Conservation (phyloP, 1,139 yeast species). For the Dujonia santamariae region DNA sequence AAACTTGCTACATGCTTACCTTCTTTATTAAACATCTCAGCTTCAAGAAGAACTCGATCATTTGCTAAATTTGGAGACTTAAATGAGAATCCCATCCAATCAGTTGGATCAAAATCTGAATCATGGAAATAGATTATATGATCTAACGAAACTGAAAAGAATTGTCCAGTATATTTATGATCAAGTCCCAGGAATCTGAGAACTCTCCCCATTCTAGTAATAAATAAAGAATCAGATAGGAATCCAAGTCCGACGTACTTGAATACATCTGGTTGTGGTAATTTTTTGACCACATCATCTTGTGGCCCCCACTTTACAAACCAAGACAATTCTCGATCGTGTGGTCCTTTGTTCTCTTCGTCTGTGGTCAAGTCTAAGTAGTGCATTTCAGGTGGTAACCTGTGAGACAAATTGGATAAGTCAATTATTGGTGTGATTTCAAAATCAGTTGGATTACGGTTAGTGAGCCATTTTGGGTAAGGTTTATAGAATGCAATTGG, state of each 20-base stretch:
- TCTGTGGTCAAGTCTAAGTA: conserved; percentile 22
- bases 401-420: conserved; percentile 22
- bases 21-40: conserved; percentile 51
- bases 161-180: conserved; percentile 25
- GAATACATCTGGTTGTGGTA: conserved; percentile 20
- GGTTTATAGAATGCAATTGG: conserved; percentile 42
- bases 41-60: conserved; percentile 56
- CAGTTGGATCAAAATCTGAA: conserved; percentile 46
- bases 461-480: conserved; percentile 27
- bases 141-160: conserved; percentile 58
- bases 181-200: conserved; percentile 23
- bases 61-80: conserved; percentile 51
- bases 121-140: conserved; percentile 69
- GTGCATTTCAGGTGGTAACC: conserved; percentile 41
- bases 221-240: conserved; percentile 57
- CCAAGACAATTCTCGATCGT: conserved; percentile 40
- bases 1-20: conserved; percentile 62
- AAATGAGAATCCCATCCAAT: conserved; percentile 54
- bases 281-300: conserved; percentile 15
- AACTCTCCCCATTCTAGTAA: conserved; percentile 39
- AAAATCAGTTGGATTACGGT: conserved; percentile 17
- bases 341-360: conserved; percentile 21
- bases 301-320: conserved; percentile 42
- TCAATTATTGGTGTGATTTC: conserved; percentile 16
- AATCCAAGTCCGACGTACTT: conserved; percentile 63